phyloP scores from a whole-genome alignment of 345 rosid species.

The Rubroshorea leprosula region DNA sequence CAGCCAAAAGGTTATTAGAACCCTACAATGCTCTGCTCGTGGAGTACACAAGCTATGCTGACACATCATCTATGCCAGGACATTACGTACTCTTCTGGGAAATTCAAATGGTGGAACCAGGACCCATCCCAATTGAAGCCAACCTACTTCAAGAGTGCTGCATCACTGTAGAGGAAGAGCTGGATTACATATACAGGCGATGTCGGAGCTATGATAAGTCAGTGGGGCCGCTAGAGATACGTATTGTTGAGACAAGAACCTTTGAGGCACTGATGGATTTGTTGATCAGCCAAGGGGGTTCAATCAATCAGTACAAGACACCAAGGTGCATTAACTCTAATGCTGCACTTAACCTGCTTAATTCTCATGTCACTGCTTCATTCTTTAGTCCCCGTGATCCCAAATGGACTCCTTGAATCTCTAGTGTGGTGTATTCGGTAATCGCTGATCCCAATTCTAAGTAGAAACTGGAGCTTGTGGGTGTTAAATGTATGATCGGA shows the following conservation, averaged over 20 bases:
- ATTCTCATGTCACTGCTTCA: conserved; percentile 46
- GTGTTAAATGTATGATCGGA: too few species aligned
- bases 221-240: conserved; percentile 55
- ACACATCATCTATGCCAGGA: conserved; percentile 51
- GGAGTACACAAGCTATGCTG: conserved; percentile 61
- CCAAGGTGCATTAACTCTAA: conserved; percentile 57
- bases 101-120: conserved; percentile 19
- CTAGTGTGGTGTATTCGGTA: too few species aligned
- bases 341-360: conserved; percentile 44
- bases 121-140: conserved; percentile 17
- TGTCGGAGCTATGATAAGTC: conserved; percentile 51
- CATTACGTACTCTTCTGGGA: conserved; percentile 68
- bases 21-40: conserved; percentile 41
- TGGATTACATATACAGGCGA: conserved; percentile 52
- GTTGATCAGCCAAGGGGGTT: conserved; percentile 50
- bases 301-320: conserved; percentile 61
- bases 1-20: conserved; percentile 44
- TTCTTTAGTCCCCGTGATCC: conserved; percentile 64
- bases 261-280: conserved; percentile 60
- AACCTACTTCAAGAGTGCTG: conserved; percentile 50
- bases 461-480: too few species aligned
- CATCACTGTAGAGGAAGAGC: conserved; percentile 45
- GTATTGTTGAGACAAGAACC: conserved; percentile 43
- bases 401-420: conserved; percentile 46
- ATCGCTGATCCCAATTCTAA: too few species aligned